Percentiles rank a stretch among this genome's conserved stretches.
These are phyloP conservation scores for Starmerella powellii DNA, from an alignment of 805 yeast species.

Conservation along the genomic window DNA sequence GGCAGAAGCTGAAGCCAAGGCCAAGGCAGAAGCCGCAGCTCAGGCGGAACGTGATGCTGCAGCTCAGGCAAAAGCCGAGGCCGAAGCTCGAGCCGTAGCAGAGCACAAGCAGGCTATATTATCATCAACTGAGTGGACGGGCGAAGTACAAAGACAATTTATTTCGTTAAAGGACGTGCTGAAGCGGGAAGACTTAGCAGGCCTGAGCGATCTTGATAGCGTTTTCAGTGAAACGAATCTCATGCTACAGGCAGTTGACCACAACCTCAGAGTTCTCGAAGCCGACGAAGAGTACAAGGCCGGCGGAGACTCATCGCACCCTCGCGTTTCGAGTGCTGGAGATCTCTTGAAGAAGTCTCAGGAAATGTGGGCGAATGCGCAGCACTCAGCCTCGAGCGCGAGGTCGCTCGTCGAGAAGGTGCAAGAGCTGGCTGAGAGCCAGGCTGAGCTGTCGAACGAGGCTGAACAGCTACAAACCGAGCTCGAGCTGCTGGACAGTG, in stretches of 20 bases:
- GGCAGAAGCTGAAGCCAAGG: not conserved
- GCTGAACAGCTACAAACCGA: not conserved
- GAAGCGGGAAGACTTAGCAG: not conserved
- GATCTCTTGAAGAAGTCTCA: not conserved
- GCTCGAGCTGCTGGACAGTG: not conserved
- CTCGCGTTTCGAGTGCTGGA: not conserved
- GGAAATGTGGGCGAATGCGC: too few species aligned
- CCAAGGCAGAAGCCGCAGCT: conserved; percentile 1
- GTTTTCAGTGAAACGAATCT: conserved; percentile 17
- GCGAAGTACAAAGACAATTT: not conserved
- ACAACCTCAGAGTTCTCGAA: conserved; percentile 15
- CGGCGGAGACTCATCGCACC: too few species aligned
- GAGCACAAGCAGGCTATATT: not conserved
- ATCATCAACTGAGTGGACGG: conserved; percentile 1
- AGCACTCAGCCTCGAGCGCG: not conserved
- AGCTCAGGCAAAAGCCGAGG: conserved; percentile 3
- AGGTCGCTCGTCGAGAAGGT: not conserved
- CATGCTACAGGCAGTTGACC: conserved; percentile 19
- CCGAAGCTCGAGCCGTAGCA: not conserved
- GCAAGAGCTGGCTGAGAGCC: not conserved
- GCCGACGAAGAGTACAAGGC: not conserved
- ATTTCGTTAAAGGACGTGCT: not conserved
- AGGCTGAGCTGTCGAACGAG: not conserved
- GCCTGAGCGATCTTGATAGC: conserved; percentile 12
- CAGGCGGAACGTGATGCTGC: not conserved